Evolutionary conservation across 441 rosid genomes (phyloP).

Genomic region (Macaranga tanarius): DNA sequence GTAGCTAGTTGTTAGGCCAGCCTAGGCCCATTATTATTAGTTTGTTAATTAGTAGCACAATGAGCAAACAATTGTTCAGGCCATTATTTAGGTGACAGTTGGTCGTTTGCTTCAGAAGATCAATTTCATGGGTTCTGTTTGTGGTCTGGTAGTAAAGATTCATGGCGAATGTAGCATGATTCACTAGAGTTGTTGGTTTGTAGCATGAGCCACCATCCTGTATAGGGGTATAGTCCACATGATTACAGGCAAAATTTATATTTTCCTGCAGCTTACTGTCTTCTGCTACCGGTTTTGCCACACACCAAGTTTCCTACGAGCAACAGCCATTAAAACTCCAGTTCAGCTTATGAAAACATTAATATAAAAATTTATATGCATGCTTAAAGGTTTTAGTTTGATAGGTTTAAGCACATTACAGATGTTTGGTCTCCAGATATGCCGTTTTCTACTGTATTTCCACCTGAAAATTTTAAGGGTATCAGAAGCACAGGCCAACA

Average conservation of each 20-base stretch:
- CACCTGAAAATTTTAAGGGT: slow-evolving; percentile 29
- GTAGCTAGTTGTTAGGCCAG: not conserved
- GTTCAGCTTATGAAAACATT: too few species aligned
- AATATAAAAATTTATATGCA: too few species aligned
- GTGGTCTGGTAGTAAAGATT: slow-evolving; percentile 33
- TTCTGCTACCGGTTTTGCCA: slow-evolving; percentile 32
- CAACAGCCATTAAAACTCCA: too few species aligned
- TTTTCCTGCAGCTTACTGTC: slow-evolving; percentile 16
- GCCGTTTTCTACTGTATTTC: slow-evolving; percentile 13
- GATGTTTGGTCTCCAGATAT: slow-evolving; percentile 8
- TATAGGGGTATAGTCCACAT: slow-evolving; percentile 23
- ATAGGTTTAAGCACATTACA: not conserved
- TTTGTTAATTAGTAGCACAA: not conserved
- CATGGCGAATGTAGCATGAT: slow-evolving; percentile 43
- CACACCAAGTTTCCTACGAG: slow-evolving; percentile 28
- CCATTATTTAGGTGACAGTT: too few species aligned
- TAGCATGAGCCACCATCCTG: slow-evolving; percentile 29
- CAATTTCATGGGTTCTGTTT: not conserved
- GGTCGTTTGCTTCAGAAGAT: too few species aligned
- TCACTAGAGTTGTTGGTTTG: slow-evolving; percentile 27
- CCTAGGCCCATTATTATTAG: too few species aligned
- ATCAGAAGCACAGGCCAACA: too few species aligned
- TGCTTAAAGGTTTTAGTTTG: too few species aligned
- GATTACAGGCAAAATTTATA: slow-evolving; percentile 28
- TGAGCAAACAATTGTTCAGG: too few species aligned